Base-by-base conservation (phyloP, 768 basidiomycete genomes). In the Strobilomyces confusus region DNA sequence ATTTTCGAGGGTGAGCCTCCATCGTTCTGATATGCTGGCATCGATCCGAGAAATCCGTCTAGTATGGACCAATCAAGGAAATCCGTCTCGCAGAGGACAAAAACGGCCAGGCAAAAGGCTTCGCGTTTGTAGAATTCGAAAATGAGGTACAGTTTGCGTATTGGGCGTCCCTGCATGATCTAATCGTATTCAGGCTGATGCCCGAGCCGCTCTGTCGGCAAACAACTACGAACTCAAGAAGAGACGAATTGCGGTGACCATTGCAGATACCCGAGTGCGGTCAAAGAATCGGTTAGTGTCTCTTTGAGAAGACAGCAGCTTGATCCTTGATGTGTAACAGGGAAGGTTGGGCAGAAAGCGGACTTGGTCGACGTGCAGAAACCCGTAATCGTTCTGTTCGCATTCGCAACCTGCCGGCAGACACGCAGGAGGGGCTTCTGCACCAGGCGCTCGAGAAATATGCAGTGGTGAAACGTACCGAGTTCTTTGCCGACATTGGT, bases 41-140 rank as follows among this genome's bases (percentile, higher is more conserved):
- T 37, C 61, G 32, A 53, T 52, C 20, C 22, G 25, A 55, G 15
- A 22, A 14, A 42, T 40, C 9, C 34, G 1, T 34, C 1, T 52
- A 98, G 93, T 93, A 87, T 65, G 95, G 95, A 2, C 63, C 74
- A 4, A 68, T 98, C 59, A 92, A 90, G 66, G 87, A 89, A 20
- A 77, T 98, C 37, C 82, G 93, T 51, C 77, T 98, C 65, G 82
- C 83, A 2, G 72, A 80, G 48, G 91, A 93, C 54, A 80, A 86
- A 32, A 78, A 81, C 41, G 86, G 85, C 0, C 75, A 80, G 45
- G 78, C 77, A 29, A 93, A 84, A 66, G 95, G 97, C 1, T 95
- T 91, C 64, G 95, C 90, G 0, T 98, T 98, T 62, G 76, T 98
- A 30, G 94, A 98, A 64, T 98, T 90, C 63, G 86, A 89, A 55